Conservation (phyloP, 805 yeast genomes). For the Monosporozyma aerobia region DNA sequence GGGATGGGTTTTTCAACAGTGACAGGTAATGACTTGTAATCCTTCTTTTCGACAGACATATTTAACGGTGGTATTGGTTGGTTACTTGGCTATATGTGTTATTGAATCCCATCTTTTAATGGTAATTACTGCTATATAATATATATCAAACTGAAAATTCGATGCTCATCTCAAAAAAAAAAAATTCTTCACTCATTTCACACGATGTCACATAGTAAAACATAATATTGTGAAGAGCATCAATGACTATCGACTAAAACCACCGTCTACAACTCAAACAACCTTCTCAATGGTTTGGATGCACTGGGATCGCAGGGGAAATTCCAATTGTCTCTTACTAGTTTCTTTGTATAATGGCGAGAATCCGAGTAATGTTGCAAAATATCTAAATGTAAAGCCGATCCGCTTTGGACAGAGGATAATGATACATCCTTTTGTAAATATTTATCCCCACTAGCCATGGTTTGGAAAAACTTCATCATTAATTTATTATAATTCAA, state of each 20-base stretch:
- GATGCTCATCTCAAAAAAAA: not conserved
- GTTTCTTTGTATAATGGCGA: slow-evolving; percentile 23
- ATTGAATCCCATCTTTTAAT: not conserved
- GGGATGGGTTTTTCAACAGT: slow-evolving; percentile 90
- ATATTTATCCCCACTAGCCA: slow-evolving; percentile 27
- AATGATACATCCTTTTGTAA: slow-evolving; percentile 20
- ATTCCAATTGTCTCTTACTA: slow-evolving; percentile 25
- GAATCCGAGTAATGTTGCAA: slow-evolving; percentile 28
- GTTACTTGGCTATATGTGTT: not conserved
- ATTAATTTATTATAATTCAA: slow-evolving; percentile 15
- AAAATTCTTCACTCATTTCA: not conserved
- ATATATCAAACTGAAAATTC: not conserved
- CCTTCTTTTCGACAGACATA: slow-evolving; percentile 1
- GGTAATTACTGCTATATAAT: not conserved
- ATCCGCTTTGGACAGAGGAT: slow-evolving; percentile 5
- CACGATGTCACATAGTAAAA: not conserved
- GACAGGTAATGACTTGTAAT: slow-evolving; percentile 42
- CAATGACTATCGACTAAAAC: not conserved
- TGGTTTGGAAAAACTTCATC: slow-evolving; percentile 25
- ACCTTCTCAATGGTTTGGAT: slow-evolving; percentile 19
- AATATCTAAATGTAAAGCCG: slow-evolving; percentile 25
- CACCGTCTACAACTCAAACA: slow-evolving; percentile 20
- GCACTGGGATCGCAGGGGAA: slow-evolving; percentile 12
- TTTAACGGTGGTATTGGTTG: not conserved
- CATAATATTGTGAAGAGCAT: not conserved